Conservation (phyloP, 2,329 filamentous ascomycete genomes). For the Taxawa tesnikishii region DNA sequence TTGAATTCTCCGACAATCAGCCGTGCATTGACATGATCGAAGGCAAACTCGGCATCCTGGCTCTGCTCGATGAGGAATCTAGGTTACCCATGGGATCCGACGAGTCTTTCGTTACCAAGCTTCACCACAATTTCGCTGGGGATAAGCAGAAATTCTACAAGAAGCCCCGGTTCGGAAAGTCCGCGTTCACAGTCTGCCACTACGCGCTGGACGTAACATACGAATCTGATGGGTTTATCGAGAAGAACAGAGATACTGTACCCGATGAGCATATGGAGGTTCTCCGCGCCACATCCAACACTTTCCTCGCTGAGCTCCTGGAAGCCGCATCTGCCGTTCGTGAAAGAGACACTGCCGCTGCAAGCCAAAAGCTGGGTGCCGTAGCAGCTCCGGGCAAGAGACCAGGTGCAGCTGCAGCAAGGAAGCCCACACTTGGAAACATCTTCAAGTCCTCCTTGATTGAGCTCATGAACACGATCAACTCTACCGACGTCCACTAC, state of each 20-base stretch:
- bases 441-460: slow-evolving; percentile 99
- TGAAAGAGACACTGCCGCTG: slow-evolving; percentile 64
- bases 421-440: slow-evolving; percentile 92
- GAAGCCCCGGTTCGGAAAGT: slow-evolving; percentile 96
- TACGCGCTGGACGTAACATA: slow-evolving; percentile 98
- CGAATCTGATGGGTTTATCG: slow-evolving; percentile 97
- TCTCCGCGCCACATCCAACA: slow-evolving; percentile 69
- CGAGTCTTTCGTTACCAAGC: slow-evolving; percentile 90
- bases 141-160: slow-evolving; percentile 97
- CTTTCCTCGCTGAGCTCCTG: slow-evolving; percentile 73
- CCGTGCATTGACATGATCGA: slow-evolving; percentile 98
- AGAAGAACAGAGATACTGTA: slow-evolving; percentile 98
- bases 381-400: slow-evolving; percentile 62
- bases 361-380: slow-evolving; percentile 50
- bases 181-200: slow-evolving; percentile 93
- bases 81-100: slow-evolving; percentile 94
- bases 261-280: slow-evolving; percentile 97
- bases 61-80: slow-evolving; percentile 90
- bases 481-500: slow-evolving; percentile 96
- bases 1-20: slow-evolving; percentile 98
- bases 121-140: slow-evolving; percentile 82
- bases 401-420: slow-evolving; percentile 82
- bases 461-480: slow-evolving; percentile 95
- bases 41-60: slow-evolving; percentile 86
- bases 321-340: slow-evolving; percentile 76